These are phyloP conservation scores for Onygenales sp. DNA, from an alignment of 2,329 filamentous ascomycete genomes.

Conservation along the genomic window DNA sequence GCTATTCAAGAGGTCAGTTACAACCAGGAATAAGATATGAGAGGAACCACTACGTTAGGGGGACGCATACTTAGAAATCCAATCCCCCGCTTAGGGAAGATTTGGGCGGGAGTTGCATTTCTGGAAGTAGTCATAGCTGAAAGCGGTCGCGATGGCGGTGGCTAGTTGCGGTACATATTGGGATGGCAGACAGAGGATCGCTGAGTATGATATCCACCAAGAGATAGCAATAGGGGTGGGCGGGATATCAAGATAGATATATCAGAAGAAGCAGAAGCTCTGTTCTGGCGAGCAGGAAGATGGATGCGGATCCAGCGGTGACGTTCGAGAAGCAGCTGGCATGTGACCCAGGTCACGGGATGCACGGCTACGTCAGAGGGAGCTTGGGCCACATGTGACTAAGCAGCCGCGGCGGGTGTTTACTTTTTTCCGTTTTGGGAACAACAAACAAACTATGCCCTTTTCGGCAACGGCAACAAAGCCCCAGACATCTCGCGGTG, in stretches of 20 bases:
- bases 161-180: no score
- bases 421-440: neutral
- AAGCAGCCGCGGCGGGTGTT: neutral
- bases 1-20: slow-evolving; percentile 40
- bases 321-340: no score
- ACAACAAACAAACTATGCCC: neutral
- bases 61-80: slow-evolving; percentile 47
- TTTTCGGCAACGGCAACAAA: neutral
- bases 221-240: no score
- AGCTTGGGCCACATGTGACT: neutral
- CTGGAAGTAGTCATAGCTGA: slow-evolving; percentile 24
- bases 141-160: no score
- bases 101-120: slow-evolving; percentile 41
- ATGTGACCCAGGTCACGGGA: neutral
- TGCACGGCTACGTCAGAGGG: neutral
- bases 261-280: no score
- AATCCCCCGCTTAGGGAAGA: slow-evolving; percentile 56
- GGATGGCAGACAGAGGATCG: no score
- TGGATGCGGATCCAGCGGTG: no score
- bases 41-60: slow-evolving; percentile 15
- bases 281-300: no score
- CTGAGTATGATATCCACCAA: no score
- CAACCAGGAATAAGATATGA: neutral
- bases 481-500: neutral
- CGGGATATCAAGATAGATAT: no score